These are phyloP conservation scores for Choanephora cucurbitarum DNA, from an alignment of 371 early-diverging fungal species.

Conservation along the genomic window DNA sequence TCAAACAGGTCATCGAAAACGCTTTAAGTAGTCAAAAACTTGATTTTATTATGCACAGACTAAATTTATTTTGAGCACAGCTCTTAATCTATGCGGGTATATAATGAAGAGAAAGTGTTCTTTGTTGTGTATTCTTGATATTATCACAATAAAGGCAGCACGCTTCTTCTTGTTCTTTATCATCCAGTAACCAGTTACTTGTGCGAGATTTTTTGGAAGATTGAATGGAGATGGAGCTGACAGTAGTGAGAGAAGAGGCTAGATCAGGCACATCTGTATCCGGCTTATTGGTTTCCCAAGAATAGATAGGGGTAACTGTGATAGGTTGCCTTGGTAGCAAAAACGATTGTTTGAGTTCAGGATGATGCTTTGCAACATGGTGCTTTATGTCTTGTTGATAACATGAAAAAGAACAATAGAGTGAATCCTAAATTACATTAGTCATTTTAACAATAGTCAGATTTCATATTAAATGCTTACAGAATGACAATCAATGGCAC, in stretches of 20 bases:
- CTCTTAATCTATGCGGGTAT: neutral
- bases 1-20: no score
- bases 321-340: neutral
- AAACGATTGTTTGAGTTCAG: neutral
- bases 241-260: neutral
- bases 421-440: conserved; percentile 9
- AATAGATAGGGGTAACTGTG: neutral
- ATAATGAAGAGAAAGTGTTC: neutral
- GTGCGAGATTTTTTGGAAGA: neutral
- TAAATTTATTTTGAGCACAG: no score
- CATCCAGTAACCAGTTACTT: neutral
- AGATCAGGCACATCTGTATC: neutral
- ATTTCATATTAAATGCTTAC: conserved; percentile 16
- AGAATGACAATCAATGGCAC: conserved; percentile 27
- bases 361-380: neutral
- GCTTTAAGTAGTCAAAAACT: no score
- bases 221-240: neutral
- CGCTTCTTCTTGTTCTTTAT: neutral
- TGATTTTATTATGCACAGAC: no score
- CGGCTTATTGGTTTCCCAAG: neutral
- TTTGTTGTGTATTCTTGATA: neutral
- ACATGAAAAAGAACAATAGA: conserved; percentile 23
- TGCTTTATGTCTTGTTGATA: conserved; percentile 7
- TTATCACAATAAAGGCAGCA: neutral
- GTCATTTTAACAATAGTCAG: no score